phyloP scores from a whole-genome alignment of 2,329 filamentous ascomycete genomes.

The Cordyceps pruinosa region DNA sequence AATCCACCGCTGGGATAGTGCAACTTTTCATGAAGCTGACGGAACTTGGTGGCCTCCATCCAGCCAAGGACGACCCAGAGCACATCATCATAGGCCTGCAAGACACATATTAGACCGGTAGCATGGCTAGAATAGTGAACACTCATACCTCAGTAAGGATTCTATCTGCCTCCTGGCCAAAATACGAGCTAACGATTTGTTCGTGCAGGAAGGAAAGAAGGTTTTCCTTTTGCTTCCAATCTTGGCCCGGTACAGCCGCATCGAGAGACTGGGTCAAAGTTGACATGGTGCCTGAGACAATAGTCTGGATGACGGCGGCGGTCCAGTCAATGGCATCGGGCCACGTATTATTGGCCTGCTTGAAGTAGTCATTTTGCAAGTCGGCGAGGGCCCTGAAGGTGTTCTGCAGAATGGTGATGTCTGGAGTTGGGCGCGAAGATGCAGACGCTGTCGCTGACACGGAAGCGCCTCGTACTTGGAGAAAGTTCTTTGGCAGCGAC shows the following conservation, averaged over 20 bases:
- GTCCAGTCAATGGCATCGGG: constrained; percentile 90
- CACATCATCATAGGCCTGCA: constrained; percentile 84
- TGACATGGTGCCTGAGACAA: constrained; percentile 65
- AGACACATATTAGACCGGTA: not conserved
- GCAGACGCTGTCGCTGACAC: not conserved
- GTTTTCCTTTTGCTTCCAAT: constrained; percentile 58
- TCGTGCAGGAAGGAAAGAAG: constrained; percentile 77
- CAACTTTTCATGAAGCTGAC: constrained; percentile 58
- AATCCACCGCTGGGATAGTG: constrained; percentile 42
- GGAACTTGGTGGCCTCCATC: constrained; percentile 75
- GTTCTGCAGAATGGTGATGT: constrained; percentile 33
- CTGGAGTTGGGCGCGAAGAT: not conserved
- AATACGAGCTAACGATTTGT: constrained; percentile 72
- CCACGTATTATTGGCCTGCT: constrained; percentile 73
- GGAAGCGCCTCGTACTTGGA: not conserved
- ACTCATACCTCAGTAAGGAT: constrained; percentile 55
- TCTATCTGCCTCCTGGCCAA: constrained; percentile 72
- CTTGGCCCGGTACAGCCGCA: constrained; percentile 27
- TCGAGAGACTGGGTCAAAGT: constrained; percentile 59
- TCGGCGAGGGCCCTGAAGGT: constrained; percentile 60
- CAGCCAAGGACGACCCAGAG: constrained; percentile 91
- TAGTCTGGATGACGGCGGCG: constrained; percentile 73
- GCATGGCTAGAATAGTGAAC: not conserved
- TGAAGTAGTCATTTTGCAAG: constrained; percentile 74
- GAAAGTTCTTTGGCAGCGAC: not conserved